Conservation (phyloP, 305 asterid genomes). For the Fraxinus platypoda region DNA sequence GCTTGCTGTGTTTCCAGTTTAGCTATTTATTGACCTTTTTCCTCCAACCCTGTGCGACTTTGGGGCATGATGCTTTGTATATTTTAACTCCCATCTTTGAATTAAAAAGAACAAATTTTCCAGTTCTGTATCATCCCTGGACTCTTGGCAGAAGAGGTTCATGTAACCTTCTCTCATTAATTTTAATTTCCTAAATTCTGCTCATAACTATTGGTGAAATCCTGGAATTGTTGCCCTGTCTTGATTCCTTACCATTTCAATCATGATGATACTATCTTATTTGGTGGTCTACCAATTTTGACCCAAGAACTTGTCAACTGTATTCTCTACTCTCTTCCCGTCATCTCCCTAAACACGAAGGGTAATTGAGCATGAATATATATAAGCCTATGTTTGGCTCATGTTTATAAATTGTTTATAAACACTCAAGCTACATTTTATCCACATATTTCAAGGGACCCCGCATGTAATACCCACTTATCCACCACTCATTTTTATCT, state of each 20-base stretch:
- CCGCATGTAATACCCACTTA: background rate
- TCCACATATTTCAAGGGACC: background rate
- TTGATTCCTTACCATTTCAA: background rate
- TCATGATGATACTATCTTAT: background rate
- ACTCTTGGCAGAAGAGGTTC: background rate
- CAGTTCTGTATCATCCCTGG: background rate
- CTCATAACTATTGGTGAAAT: background rate
- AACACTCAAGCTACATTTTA: background rate
- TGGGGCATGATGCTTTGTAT: background rate
- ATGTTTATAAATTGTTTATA: background rate
- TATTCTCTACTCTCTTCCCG: background rate
- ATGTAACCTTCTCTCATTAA: background rate
- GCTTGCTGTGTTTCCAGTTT: background rate
- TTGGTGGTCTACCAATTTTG: background rate
- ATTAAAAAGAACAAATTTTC: background rate
- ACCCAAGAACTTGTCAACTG: background rate
- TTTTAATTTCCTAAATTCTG: background rate
- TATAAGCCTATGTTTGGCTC: background rate
- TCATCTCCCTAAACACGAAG: background rate
- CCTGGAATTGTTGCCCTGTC: background rate
- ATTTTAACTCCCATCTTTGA: background rate
- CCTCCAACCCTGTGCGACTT: background rate
- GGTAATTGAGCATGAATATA: background rate
- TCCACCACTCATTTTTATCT: background rate
- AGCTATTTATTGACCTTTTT: background rate